Base-by-base conservation (phyloP, 352 stramenopile genomes). In the Globisporangium acanthophoron region DNA sequence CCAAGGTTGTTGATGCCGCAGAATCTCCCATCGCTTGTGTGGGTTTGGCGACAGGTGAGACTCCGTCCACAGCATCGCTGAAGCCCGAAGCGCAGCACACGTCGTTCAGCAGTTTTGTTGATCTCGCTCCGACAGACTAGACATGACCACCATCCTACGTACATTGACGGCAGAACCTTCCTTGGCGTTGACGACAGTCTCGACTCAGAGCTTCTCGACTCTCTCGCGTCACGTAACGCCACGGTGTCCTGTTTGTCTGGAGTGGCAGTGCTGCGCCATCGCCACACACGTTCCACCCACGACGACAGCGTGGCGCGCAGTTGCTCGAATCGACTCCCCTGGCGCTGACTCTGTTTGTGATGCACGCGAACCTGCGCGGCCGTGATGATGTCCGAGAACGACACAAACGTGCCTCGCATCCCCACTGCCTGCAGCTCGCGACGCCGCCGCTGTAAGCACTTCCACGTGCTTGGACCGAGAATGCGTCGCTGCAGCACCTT, bases 401-500 rank as follows among this genome's bases (percentile, higher is more conserved):
- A 68, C 5, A 80, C 27, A 50, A 80, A 76, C n/a, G 65, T n/a
- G 12, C 1, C 33, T 2, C 7, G 24, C 40, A 71, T 65, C 0
- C 64, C 67, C 3, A 59, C 57, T 9, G 56, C 27, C 29, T 74
- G 66, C 5, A 88, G 56, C 47, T 83, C 65, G 5, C 49, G 52
- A 13, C 79, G 73, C 6, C 76, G 75, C 2, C 52, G 41, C n/a
- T 62, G 49, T 20, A 90, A 51, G 12, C 58, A 63, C 15, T 63
- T 37, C 77, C 79, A 90, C 24, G 77, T 85, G 40, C 59, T 74
- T 12, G 70, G 46, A 1, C 77, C 77, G 9, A 90, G 57, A 39
- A 85, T 67, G 16, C 77, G 75, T 35, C 58, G 56, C 56, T 66
- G 65, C 11, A 90, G 67, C 8, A 90, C 75, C 13, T 64, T 73